phyloP scores from a whole-genome alignment of 768 basidiomycete genomes.

The Artomyces pyxidatus region DNA sequence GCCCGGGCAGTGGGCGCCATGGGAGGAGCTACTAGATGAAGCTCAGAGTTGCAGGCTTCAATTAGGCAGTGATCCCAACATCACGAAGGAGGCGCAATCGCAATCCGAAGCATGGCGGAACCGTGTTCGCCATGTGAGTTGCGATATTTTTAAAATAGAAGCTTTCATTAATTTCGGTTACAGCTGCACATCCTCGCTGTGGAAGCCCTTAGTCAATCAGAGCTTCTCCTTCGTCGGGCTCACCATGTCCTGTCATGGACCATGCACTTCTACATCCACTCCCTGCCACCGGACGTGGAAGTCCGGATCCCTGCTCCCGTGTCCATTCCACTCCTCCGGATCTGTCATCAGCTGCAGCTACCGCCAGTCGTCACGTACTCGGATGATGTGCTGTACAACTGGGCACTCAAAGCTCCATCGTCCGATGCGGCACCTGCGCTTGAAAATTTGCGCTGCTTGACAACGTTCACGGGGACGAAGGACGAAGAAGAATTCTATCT shows the following conservation, averaged over 20 bases:
- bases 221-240: constrained; percentile 43
- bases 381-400: constrained; percentile 89
- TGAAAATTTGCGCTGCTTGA: constrained; percentile 55
- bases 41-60: constrained; percentile 44
- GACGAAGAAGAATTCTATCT: constrained; percentile 89
- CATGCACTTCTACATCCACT: constrained; percentile 50
- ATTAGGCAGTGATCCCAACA: constrained; percentile 32
- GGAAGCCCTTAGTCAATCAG: constrained; percentile 27
- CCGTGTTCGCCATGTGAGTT: constrained; percentile 32
- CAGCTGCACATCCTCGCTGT: constrained; percentile 36
- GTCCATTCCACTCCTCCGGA: constrained; percentile 65
- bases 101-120: constrained; percentile 34
- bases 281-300: constrained; percentile 23
- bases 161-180: constrained; percentile 6
- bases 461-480: constrained; percentile 66
- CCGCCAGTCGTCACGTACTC: constrained; percentile 89
- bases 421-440: constrained; percentile 31
- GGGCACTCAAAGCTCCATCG: constrained; percentile 29
- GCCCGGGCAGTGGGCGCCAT: constrained; percentile 53
- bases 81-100: constrained; percentile 23
- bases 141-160: background rate
- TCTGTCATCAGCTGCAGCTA: constrained; percentile 63
- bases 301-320: constrained; percentile 63
- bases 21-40: constrained; percentile 56
- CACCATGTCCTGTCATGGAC: constrained; percentile 49